These are phyloP conservation scores for Fusarium lyarnte DNA, from an alignment of 2,329 filamentous ascomycete species.

Conservation along the genomic window DNA sequence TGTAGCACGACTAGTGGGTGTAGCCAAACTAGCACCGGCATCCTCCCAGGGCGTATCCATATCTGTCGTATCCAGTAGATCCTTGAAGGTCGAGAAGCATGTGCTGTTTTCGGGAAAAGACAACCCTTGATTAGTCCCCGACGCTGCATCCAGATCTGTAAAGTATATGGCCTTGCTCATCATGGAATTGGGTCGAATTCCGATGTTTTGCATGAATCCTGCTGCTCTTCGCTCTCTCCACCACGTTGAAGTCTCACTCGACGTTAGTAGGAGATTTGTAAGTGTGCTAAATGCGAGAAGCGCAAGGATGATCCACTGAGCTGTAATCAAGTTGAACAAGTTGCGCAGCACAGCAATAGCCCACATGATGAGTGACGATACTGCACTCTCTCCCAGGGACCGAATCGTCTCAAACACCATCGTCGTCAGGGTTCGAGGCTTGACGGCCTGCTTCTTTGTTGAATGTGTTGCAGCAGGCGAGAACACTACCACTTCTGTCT, in stretches of 20 bases:
- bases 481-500: constrained; percentile 71
- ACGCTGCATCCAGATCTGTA: constrained; percentile 77
- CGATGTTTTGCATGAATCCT: constrained; percentile 83
- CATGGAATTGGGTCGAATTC: constrained; percentile 78
- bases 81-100: constrained; percentile 69
- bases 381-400: constrained; percentile 78
- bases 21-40: constrained; percentile 58
- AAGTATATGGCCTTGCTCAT: constrained; percentile 91
- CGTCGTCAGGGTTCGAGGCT: constrained; percentile 69
- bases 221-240: constrained; percentile 85
- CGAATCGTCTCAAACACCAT: constrained; percentile 77
- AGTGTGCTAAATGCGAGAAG: constrained; percentile 75
- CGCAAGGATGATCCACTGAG: constrained; percentile 77
- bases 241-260: constrained; percentile 79
- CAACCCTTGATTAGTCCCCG: constrained; percentile 49
- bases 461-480: constrained; percentile 59
- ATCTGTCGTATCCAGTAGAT: constrained; percentile 66
- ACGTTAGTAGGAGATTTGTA: constrained; percentile 79
- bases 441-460: constrained; percentile 67
- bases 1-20: constrained; percentile 61
- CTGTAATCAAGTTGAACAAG: constrained; percentile 73
- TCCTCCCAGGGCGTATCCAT: constrained; percentile 66
- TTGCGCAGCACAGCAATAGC: constrained; percentile 72
- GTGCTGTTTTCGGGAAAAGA: constrained; percentile 60
- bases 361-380: constrained; percentile 82